Evolutionary conservation across 2,329 filamentous ascomycete genomes (phyloP), one percentile per base, ranked within the genome.

Genomic region (Paraphoma sp.): DNA sequence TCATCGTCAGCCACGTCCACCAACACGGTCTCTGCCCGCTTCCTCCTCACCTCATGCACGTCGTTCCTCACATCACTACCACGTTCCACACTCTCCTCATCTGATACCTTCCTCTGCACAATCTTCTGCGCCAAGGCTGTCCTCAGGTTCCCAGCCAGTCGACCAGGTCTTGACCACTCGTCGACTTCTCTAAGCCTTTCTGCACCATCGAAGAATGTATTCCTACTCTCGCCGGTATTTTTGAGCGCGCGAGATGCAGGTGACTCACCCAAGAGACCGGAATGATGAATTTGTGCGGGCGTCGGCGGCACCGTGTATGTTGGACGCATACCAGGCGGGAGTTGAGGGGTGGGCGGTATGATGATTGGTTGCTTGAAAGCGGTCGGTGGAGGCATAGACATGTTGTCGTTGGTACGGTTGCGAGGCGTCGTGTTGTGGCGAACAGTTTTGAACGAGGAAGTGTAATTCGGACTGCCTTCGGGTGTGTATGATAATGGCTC

Each of bases 311-410:
- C 18, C 3, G 29, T 12, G 23, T 46, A 23, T 30, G 10, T 31
- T 17, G 45, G 45, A 2, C 44, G 51, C 29, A 53, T 16, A 16
- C 45, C 51, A 41, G 9, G 17, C 10, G 51, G 45, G n/a, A 48
- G 40, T 12, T 45, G 43, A 17, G 49, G 49, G 5, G 49, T 51
- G 12, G 49, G 49, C 18, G 49, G 49, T 5, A 51, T 51, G 31
- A 51, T 29, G 49, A 51, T 38, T 6, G 49, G 43, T 11, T 16
- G 42, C 17, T 51, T 45, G 10, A 9, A 45, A 16, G 49, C 31
- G 12, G 18, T 42, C 4, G 33, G 49, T 28, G 49, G 42, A n/a
- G 42, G 31, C 42, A 49, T 49, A 14, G 38, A 16, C 12, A 28
- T 18, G n/a, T n/a, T 11, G 17, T 36, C 17, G 45, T 31, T 7